Conservation (phyloP, 192 early-diverging fungal genomes). For the Podochytrium sp. region DNA sequence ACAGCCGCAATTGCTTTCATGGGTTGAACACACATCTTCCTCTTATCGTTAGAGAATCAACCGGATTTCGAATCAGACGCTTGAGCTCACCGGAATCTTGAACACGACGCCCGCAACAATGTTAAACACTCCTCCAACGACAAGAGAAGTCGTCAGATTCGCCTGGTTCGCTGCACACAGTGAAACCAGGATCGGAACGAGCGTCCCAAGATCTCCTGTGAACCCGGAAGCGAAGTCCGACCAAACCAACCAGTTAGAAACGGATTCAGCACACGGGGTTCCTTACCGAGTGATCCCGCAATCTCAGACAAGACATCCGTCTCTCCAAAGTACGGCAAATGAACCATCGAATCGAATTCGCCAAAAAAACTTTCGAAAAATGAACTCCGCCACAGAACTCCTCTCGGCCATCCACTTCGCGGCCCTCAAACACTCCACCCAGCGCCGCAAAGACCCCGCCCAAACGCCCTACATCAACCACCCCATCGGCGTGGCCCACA, state of each 20-base stretch:
- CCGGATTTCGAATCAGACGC: background rate
- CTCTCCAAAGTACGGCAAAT: no score
- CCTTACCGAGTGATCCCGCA: no score
- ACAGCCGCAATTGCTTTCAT: slow-evolving; percentile 92
- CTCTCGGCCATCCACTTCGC: slow-evolving; percentile 55
- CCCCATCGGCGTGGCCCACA: slow-evolving; percentile 59
- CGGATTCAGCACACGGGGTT: no score
- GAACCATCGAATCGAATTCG: no score
- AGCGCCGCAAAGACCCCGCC: slow-evolving; percentile 57
- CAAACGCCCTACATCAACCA: slow-evolving; percentile 69
- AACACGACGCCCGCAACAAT: slow-evolving; percentile 78
- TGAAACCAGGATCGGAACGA: slow-evolving; percentile 86
- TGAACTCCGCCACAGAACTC: slow-evolving; percentile 1
- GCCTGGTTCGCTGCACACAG: slow-evolving; percentile 74
- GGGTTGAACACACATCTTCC: slow-evolving; percentile 85
- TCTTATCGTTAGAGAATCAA: no score
- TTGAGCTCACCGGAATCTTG: slow-evolving; percentile 60
- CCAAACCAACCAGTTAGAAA: no score
- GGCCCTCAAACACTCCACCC: slow-evolving; percentile 54
- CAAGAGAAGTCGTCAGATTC: slow-evolving; percentile 75
- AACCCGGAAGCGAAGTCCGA: no score
- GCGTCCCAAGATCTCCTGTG: slow-evolving; percentile 78
- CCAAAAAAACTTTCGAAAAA: no score
- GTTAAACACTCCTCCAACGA: slow-evolving; percentile 90
- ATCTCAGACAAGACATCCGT: no score